Evolutionary conservation across 768 basidiomycete genomes (phyloP).

Genomic region (Tricholoma saponaceum): DNA sequence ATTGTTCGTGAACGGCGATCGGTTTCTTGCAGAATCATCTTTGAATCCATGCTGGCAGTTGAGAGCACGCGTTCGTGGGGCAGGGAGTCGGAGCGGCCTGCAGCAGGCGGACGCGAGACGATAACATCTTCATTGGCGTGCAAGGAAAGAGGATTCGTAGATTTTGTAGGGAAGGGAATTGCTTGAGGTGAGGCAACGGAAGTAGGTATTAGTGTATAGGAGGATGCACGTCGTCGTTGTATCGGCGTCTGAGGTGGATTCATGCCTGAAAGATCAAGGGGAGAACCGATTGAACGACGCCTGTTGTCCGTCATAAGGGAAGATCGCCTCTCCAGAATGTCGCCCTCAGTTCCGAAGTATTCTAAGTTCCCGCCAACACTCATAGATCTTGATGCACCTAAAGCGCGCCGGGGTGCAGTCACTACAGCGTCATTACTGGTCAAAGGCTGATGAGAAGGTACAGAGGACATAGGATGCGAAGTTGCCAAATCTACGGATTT

Average conservation of each 20-base stretch:
- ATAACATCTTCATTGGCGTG: conserved; percentile 7
- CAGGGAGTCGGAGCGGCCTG: conserved; percentile 13
- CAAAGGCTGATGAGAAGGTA: conserved; percentile 39
- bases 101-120: conserved; percentile 5
- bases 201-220: conserved; percentile 43
- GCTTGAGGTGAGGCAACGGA: conserved; percentile 34
- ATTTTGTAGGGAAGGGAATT: conserved; percentile 63
- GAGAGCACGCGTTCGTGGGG: conserved; percentile 47
- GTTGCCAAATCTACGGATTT: conserved; percentile 33
- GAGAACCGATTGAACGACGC: conserved; percentile 55
- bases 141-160: conserved; percentile 48
- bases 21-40: conserved; percentile 32
- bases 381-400: conserved; percentile 52
- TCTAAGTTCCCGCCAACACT: conserved; percentile 63
- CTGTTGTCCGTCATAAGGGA: conserved; percentile 30
- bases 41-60: conserved; percentile 47
- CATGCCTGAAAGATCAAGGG: conserved; percentile 49
- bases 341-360: conserved; percentile 28
- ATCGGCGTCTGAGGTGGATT: conserved; percentile 33
- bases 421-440: conserved; percentile 35
- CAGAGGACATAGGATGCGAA: conserved; percentile 34
- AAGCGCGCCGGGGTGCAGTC: conserved; percentile 29
- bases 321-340: conserved; percentile 25
- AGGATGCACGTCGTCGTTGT: conserved; percentile 47
- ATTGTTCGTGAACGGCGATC: conserved; percentile 27